These are phyloP conservation scores for Leucocoprinus sp. DNA, from an alignment of 768 basidiomycete species.

Conservation along the genomic window DNA sequence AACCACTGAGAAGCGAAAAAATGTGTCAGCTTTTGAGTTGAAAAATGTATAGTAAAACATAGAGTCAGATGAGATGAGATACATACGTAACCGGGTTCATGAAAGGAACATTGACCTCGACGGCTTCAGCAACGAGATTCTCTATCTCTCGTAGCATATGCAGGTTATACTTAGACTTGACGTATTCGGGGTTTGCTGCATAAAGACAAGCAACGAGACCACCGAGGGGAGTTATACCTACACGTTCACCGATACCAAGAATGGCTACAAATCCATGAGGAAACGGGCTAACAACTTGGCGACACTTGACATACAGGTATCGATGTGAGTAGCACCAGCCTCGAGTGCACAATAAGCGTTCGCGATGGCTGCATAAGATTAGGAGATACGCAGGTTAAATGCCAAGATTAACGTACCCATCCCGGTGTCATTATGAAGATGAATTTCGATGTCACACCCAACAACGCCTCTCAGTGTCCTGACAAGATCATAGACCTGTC, in stretches of 20 bases:
- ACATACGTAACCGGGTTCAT: conserved; percentile 88
- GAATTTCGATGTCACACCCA: conserved; percentile 94
- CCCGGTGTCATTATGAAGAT: conserved; percentile 98
- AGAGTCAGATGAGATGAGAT: background rate
- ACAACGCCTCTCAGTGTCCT: conserved; percentile 95
- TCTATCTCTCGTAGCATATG: conserved; percentile 97
- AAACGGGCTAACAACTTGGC: too few relatives aligned
- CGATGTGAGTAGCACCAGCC: conserved; percentile 98
- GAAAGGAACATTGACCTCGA: conserved; percentile 96
- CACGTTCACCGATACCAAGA: conserved; percentile 97
- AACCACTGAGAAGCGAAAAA: conserved; percentile 56
- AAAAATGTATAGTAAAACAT: background rate
- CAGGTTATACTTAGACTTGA: conserved; percentile 99
- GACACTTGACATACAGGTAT: conserved; percentile 65
- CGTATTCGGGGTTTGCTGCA: conserved; percentile 95
- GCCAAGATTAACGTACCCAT: conserved; percentile 52
- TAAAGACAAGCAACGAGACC: conserved; percentile 96
- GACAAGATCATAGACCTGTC: conserved; percentile 98
- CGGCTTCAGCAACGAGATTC: conserved; percentile 97
- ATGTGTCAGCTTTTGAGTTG: conserved; percentile 4
- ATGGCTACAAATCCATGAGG: conserved; percentile 70
- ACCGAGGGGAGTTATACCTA: conserved; percentile 97
- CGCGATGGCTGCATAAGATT: conserved; percentile 64
- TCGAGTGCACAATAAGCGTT: conserved; percentile 98
- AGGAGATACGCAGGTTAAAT: background rate